Evolutionary conservation across 805 yeast species (phyloP).

Genomic region (Yamadazyma endophytica): DNA sequence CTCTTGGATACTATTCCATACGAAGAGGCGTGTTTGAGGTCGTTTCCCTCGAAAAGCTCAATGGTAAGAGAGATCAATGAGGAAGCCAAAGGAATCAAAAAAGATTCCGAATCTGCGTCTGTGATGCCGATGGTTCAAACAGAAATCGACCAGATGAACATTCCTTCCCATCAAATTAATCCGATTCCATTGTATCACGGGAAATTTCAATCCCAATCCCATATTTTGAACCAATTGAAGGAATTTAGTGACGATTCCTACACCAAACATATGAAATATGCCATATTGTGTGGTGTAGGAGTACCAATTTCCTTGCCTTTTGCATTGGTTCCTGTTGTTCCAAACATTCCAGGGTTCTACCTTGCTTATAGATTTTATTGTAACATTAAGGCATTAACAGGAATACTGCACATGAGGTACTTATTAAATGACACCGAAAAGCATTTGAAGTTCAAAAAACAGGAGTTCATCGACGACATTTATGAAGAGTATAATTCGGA

Average conservation of each 20-base stretch:
- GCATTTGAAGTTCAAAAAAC: slow-evolving; percentile 18
- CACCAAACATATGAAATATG: slow-evolving; percentile 51
- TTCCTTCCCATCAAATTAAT: slow-evolving; percentile 26
- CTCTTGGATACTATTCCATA: slow-evolving; percentile 68
- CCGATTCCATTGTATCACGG: slow-evolving; percentile 42
- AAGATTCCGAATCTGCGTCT: slow-evolving; percentile 4
- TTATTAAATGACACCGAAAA: slow-evolving; percentile 34
- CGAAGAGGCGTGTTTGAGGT: slow-evolving; percentile 69
- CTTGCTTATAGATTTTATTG: slow-evolving; percentile 78
- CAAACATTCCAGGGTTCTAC: slow-evolving; percentile 90
- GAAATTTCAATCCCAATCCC: slow-evolving; percentile 25
- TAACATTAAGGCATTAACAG: slow-evolving; percentile 72
- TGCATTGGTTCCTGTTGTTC: slow-evolving; percentile 78
- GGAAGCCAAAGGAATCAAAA: slow-evolving; percentile 10
- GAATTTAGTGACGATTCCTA: slow-evolving; percentile 42
- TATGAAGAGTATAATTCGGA: slow-evolving; percentile 9
- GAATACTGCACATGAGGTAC: slow-evolving; percentile 63
- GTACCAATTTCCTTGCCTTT: slow-evolving; percentile 80
- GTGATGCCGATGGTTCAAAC: slow-evolving; percentile 16
- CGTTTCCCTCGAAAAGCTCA: slow-evolving; percentile 67
- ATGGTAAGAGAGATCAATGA: slow-evolving; percentile 48
- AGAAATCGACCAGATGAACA: slow-evolving; percentile 20
- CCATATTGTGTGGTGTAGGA: slow-evolving; percentile 50
- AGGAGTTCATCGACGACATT: slow-evolving; percentile 14
- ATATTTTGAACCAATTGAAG: slow-evolving; percentile 36